phyloP scores from a whole-genome alignment of 2,329 filamentous ascomycete genomes.

The Tolypocladium pustulatum region DNA sequence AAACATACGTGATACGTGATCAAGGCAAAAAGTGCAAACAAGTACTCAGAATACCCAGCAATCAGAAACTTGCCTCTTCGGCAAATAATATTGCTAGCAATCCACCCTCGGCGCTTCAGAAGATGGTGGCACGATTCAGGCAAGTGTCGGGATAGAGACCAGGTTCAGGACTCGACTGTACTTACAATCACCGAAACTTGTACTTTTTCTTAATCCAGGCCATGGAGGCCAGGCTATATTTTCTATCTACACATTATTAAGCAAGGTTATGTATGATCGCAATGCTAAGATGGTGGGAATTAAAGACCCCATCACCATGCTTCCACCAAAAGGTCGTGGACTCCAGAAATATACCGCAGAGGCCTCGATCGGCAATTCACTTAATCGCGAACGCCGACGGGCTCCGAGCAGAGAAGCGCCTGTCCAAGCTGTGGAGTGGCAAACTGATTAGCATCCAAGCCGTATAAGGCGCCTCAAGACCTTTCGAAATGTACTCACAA shows the following conservation, averaged over 20 bases:
- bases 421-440: constrained; percentile 1
- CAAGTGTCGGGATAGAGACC: too few relatives aligned
- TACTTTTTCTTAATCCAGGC: not conserved
- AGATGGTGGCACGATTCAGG: too few relatives aligned
- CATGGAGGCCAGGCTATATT: not conserved
- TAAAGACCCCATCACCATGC: not conserved
- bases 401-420: constrained; percentile 2
- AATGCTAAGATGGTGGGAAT: not conserved
- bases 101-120: too few relatives aligned
- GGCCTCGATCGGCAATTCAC: not conserved
- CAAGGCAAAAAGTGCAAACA: too few relatives aligned
- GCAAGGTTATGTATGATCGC: not conserved
- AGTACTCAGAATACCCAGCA: too few relatives aligned
- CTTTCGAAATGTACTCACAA: not conserved
- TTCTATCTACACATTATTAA: not conserved
- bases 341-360: not conserved
- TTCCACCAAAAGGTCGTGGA: too few relatives aligned
- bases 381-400: not conserved
- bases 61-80: too few relatives aligned
- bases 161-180: too few relatives aligned
- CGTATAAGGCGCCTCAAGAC: not conserved
- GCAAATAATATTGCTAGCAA: too few relatives aligned
- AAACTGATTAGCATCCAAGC: not conserved
- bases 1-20: too few relatives aligned
- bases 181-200: not conserved